Conservation (phyloP, 2,329 filamentous ascomycete species). For the Raffaelea albimanens region DNA sequence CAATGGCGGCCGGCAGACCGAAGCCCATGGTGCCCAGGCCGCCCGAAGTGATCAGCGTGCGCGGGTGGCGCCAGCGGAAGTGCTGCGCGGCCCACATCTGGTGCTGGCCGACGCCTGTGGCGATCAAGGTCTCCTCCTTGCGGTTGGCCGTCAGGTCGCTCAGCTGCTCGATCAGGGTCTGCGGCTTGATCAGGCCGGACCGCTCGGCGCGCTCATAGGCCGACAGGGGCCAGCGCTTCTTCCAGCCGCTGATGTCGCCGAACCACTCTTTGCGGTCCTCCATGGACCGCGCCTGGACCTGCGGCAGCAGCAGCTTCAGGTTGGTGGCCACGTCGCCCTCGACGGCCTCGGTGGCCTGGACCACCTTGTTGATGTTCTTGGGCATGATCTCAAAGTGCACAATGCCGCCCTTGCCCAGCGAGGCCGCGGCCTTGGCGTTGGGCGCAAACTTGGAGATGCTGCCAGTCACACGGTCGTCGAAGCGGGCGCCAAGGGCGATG, state of each 20-base stretch:
- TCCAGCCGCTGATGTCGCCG: constrained; percentile 81
- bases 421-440: constrained; percentile 72
- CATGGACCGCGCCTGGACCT: constrained; percentile 53
- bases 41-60: constrained; percentile 93
- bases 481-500: constrained; percentile 85
- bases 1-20: constrained; percentile 88
- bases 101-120: constrained; percentile 93
- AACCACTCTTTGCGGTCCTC: constrained; percentile 76
- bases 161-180: constrained; percentile 83
- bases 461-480: constrained; percentile 89
- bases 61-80: constrained; percentile 86
- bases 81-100: constrained; percentile 99
- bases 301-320: constrained; percentile 64
- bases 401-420: constrained; percentile 82
- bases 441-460: constrained; percentile 82
- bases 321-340: constrained; percentile 86
- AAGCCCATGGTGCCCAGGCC: constrained; percentile 95
- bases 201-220: constrained; percentile 71
- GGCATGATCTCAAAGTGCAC: constrained; percentile 98
- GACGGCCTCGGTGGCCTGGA: constrained; percentile 90
- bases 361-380: constrained; percentile 99
- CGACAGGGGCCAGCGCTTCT: constrained; percentile 76
- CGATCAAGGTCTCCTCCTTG: constrained; percentile 78
- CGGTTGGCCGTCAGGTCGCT: constrained; percentile 72
- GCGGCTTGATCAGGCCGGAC: constrained; percentile 82